A percentile compares a stretch with the other conserved stretches of the same genome.
Conservation (phyloP, 2,329 filamentous ascomycete genomes). For the Fonsecaea erecta region DNA sequence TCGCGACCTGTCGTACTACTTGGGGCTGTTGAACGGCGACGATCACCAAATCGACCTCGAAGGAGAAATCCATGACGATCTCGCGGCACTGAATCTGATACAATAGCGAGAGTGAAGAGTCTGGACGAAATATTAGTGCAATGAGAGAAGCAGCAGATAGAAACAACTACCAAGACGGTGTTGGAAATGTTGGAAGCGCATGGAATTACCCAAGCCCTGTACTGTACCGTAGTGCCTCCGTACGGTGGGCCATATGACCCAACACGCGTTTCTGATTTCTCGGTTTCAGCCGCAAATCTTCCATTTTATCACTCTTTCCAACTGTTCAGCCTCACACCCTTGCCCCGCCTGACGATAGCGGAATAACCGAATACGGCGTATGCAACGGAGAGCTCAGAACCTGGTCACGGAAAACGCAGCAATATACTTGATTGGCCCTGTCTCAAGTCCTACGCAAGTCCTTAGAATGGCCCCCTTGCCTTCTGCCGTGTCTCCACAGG, state of each 20-base stretch:
- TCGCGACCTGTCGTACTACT: conserved; percentile 53
- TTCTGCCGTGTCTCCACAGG: neutral
- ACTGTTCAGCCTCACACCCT: neutral
- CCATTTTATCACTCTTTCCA: neutral
- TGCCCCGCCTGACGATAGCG: neutral
- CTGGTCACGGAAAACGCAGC: neutral
- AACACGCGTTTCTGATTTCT: neutral
- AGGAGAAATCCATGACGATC: conserved; percentile 25
- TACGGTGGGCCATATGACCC: neutral
- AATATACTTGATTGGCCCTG: neutral
- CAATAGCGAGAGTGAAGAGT: conserved; percentile 2
- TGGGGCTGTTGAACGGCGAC: conserved; percentile 26
- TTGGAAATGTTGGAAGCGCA: neutral
- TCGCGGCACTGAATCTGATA: conserved; percentile 19
- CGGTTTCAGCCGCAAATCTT: neutral
- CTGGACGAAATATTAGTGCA: neutral
- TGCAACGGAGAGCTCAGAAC: neutral
- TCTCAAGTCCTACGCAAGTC: neutral
- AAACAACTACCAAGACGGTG: neutral
- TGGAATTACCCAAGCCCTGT: neutral
- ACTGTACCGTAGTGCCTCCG: neutral
- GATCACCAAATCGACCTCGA: conserved; percentile 31
- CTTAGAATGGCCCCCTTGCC: neutral
- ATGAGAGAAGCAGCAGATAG: neutral
- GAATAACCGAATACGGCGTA: neutral